Evolutionary conservation across 768 basidiomycete genomes (phyloP).

Genomic region (Mycena galopus): DNA sequence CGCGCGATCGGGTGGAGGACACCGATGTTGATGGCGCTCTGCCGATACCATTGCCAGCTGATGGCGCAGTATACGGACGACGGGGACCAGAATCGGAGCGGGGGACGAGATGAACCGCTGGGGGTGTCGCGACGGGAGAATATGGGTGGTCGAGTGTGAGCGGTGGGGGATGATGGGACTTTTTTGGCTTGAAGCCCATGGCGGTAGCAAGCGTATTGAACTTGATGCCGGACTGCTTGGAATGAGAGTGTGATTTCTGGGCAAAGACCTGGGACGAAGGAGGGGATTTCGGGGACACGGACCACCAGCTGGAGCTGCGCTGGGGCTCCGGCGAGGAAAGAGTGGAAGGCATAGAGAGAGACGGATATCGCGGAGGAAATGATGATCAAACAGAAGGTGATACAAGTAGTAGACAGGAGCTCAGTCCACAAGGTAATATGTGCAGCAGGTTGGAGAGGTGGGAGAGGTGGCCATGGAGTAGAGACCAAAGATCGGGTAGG

Average conservation of each 20-base stretch:
- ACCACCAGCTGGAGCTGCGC: constrained; percentile 64
- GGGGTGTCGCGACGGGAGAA: constrained; percentile 28
- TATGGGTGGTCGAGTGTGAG: constrained; percentile 63
- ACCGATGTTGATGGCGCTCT: constrained; percentile 68
- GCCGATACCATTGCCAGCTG: constrained; percentile 46
- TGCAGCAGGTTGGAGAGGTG: background rate
- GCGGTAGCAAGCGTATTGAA: constrained; percentile 71
- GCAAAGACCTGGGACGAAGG: constrained; percentile 25
- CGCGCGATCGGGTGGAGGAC: constrained; percentile 68
- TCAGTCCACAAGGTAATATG: constrained; percentile 10
- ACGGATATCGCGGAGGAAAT: background rate
- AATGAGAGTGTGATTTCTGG: constrained; percentile 41
- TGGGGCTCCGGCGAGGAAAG: constrained; percentile 45
- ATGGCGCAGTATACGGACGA: constrained; percentile 39
- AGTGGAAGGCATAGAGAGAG: constrained; percentile 37
- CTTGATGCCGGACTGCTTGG: constrained; percentile 54
- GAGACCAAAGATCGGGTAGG: background rate
- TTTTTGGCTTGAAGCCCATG: constrained; percentile 76
- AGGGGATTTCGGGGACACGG: constrained; percentile 48
- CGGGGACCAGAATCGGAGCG: constrained; percentile 33
- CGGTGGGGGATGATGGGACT: constrained; percentile 53
- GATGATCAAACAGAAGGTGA: constrained; percentile 14
- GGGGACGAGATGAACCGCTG: constrained; percentile 10
- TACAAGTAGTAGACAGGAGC: background rate
- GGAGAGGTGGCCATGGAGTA: background rate